Percentiles rank a stretch among this genome's conserved stretches.
Evolutionary conservation across 495 filamentous ascomycete species (phyloP).

Genomic region (Lasiosphaeris hirsuta): DNA sequence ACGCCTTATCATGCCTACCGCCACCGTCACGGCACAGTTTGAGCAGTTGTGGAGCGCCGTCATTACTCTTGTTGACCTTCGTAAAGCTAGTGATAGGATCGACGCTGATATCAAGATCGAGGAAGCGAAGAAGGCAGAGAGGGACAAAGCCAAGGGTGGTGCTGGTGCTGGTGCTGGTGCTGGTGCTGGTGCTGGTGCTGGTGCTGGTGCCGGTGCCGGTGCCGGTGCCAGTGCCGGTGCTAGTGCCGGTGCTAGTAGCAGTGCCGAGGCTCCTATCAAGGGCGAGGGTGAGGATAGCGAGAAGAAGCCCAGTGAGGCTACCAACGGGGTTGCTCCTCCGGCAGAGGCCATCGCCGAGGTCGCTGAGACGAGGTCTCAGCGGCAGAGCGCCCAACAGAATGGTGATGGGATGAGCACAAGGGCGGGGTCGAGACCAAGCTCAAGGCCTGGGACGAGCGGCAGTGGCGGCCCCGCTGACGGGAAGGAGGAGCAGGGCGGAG

Average conservation of each 20-base stretch:
- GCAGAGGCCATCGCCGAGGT: too few species aligned
- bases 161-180: too few species aligned
- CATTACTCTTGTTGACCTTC: slow-evolving; percentile 69
- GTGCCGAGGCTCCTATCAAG: slow-evolving; percentile 4
- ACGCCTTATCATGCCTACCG: slow-evolving; percentile 81
- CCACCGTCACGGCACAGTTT: slow-evolving; percentile 72
- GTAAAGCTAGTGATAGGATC: slow-evolving; percentile 82
- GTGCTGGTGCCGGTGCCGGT: too few species aligned
- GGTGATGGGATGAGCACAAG: background rate
- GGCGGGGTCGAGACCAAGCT: background rate
- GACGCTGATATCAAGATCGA: slow-evolving; percentile 76
- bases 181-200: too few species aligned
- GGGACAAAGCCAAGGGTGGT: slow-evolving; percentile 42
- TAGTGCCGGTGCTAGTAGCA: background rate
- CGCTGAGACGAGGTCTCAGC: too few species aligned
- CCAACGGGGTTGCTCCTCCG: too few species aligned
- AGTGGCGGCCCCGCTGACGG: slow-evolving; percentile 13
- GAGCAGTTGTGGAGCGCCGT: slow-evolving; percentile 76
- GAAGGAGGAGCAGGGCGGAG: slow-evolving; percentile 28
- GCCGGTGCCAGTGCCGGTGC: too few species aligned
- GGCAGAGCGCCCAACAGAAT: too few species aligned
- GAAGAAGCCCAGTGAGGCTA: too few species aligned
- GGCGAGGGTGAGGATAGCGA: too few species aligned
- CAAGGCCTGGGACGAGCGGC: background rate
- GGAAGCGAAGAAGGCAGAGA: slow-evolving; percentile 60